Conservation (phyloP, 805 yeast species). For the Wickerhamiella vanderwaltii region DNA sequence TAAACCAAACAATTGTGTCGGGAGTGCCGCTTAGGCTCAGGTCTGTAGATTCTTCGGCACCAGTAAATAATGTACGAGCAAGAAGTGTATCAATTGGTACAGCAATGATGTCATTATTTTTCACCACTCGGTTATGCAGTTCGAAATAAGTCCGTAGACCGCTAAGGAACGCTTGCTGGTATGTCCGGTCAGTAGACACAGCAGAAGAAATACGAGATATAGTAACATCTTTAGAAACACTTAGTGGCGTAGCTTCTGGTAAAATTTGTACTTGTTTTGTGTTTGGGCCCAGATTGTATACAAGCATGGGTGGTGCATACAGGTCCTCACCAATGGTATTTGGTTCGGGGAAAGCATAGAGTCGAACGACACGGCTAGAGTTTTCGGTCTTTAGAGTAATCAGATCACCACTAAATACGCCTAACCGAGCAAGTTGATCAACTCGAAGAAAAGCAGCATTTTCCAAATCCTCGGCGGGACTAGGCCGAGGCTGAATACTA, state of each 20-base stretch:
- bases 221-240: slow-evolving; percentile 49
- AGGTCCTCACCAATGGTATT: slow-evolving; percentile 33
- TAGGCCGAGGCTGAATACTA: slow-evolving; percentile 18
- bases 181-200: slow-evolving; percentile 48
- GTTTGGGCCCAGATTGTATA: slow-evolving; percentile 37
- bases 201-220: slow-evolving; percentile 61
- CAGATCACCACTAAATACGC: slow-evolving; percentile 58
- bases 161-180: slow-evolving; percentile 48
- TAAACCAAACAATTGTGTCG: slow-evolving; percentile 78
- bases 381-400: slow-evolving; percentile 25
- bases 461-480: slow-evolving; percentile 34
- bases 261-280: slow-evolving; percentile 23
- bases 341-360: slow-evolving; percentile 57
- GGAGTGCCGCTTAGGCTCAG: slow-evolving; percentile 46
- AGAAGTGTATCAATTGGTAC: slow-evolving; percentile 60
- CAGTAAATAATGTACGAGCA: slow-evolving; percentile 40
- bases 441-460: slow-evolving; percentile 37
- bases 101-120: slow-evolving; percentile 59
- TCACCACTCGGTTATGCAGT: slow-evolving; percentile 43
- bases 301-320: slow-evolving; percentile 52
- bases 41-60: slow-evolving; percentile 21
- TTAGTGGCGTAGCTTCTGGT: slow-evolving; percentile 24
- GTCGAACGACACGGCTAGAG: slow-evolving; percentile 29
- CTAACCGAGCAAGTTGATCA: slow-evolving; percentile 41
- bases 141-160: slow-evolving; percentile 55